These are phyloP conservation scores for Macrolepiota dolichaula DNA, from an alignment of 768 basidiomycete genomes.

Conservation along the genomic window DNA sequence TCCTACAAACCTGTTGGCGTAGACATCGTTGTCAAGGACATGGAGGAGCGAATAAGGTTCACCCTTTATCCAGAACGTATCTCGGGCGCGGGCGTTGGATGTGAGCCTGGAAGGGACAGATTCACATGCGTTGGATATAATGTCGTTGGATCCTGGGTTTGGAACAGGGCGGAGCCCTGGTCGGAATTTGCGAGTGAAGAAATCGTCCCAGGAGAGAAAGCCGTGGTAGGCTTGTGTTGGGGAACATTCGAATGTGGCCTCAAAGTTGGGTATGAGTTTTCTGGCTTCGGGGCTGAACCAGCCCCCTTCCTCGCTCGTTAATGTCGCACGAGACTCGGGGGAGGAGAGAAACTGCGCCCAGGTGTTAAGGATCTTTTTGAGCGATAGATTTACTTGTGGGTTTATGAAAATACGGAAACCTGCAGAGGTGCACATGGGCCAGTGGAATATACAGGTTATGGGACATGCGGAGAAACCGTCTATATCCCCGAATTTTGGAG, in stretches of 20 bases:
- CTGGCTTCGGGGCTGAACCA: slow-evolving; percentile 41
- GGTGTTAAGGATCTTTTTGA: slow-evolving; percentile 32
- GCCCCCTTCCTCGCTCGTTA: slow-evolving; percentile 28
- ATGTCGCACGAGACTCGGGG: slow-evolving; percentile 34
- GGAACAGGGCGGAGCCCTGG: slow-evolving; percentile 37
- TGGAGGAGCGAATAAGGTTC: slow-evolving; percentile 57
- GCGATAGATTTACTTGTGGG: slow-evolving; percentile 14
- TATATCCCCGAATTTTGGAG: slow-evolving; percentile 4
- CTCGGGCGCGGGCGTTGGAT: slow-evolving; percentile 33
- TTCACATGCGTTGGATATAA: slow-evolving; percentile 54
- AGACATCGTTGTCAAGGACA: slow-evolving; percentile 43
- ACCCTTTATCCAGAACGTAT: slow-evolving; percentile 60
- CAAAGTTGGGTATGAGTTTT: slow-evolving; percentile 25
- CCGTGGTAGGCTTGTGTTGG: slow-evolving; percentile 39
- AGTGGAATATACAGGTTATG: slow-evolving; percentile 12
- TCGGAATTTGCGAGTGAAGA: slow-evolving; percentile 48
- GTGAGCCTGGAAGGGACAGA: slow-evolving; percentile 42
- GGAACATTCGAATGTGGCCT: slow-evolving; percentile 35
- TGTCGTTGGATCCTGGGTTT: slow-evolving; percentile 17
- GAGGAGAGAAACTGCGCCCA: slow-evolving; percentile 47
- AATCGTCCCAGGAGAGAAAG: slow-evolving; percentile 49
- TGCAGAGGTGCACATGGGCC: slow-evolving; percentile 16
- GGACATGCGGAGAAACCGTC: not conserved
- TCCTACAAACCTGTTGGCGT: slow-evolving; percentile 40
- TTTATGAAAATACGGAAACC: slow-evolving; percentile 16